Percentiles rank a stretch among this genome's conserved stretches.
Conservation (phyloP, 176 grass and related monocot species). For the Oryza rufipogon region DNA sequence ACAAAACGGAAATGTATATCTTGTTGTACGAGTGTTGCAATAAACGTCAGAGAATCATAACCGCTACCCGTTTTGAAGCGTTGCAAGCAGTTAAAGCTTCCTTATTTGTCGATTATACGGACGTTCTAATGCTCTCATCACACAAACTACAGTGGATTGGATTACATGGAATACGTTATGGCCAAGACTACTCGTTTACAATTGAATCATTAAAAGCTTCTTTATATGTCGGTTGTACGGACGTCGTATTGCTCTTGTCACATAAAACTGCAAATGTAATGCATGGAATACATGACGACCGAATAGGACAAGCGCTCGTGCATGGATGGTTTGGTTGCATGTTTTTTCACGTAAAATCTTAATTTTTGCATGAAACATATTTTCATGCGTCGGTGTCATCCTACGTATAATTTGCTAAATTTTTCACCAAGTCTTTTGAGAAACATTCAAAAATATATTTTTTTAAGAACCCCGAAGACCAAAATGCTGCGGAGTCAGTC, state of each 20-base stretch:
- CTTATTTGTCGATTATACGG: too few species aligned
- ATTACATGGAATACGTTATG: too few species aligned
- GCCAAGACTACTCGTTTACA: too few species aligned
- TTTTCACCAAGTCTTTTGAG: not conserved
- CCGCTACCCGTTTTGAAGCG: too few species aligned
- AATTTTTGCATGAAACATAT: not conserved
- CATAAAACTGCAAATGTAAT: not conserved
- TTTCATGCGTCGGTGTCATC: not conserved
- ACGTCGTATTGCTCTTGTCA: rapidly evolving
- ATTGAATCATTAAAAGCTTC: not conserved
- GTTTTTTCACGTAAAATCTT: not conserved
- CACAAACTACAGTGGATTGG: too few species aligned
- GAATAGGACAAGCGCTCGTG: not conserved
- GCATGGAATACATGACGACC: not conserved
- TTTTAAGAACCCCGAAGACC: not conserved
- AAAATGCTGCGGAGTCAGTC: not conserved
- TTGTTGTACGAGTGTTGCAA: too few species aligned
- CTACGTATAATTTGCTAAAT: not conserved
- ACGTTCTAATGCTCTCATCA: too few species aligned
- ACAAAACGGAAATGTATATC: too few species aligned
- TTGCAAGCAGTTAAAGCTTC: too few species aligned
- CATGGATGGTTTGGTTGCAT: too few species aligned
- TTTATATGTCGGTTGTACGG: not conserved
- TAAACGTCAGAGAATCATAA: too few species aligned
- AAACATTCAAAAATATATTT: not conserved